A percentile compares a stretch with the other conserved stretches of the same genome.
These are phyloP conservation scores for Pichia pseudocactophila DNA, from an alignment of 805 yeast genomes.

Conservation along the genomic window DNA sequence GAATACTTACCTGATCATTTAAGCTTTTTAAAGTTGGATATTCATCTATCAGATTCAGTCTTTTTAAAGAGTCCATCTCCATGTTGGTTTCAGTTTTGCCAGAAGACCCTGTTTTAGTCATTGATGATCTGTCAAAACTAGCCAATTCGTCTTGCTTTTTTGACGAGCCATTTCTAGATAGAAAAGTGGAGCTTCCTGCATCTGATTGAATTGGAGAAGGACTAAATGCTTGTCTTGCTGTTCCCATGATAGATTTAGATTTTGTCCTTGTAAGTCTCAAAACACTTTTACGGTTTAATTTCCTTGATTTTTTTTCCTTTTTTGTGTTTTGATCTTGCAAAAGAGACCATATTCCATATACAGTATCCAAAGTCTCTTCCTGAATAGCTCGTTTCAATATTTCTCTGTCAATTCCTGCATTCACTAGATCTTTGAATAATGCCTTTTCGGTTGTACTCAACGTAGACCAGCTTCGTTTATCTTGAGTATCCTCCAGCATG, in stretches of 20 bases:
- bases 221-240: constrained; percentile 14
- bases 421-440: constrained; percentile 48
- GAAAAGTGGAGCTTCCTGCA: background rate
- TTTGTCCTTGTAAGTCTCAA: constrained; percentile 14
- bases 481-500: constrained; percentile 27
- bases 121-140: background rate
- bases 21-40: background rate
- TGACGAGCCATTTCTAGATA: constrained; percentile 1
- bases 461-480: constrained; percentile 2
- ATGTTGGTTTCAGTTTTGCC: background rate
- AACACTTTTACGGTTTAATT: constrained; percentile 23
- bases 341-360: constrained; percentile 70
- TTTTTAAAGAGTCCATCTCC: background rate
- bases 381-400: constrained; percentile 48
- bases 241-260: constrained; percentile 20
- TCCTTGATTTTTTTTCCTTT: constrained; percentile 30
- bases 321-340: constrained; percentile 45
- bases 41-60: background rate
- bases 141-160: background rate
- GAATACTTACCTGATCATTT: constrained; percentile 1
- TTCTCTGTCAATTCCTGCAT: constrained; percentile 57
- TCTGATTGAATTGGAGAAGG: constrained; percentile 9
- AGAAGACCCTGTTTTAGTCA: constrained; percentile 8
- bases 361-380: constrained; percentile 55
- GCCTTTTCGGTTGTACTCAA: constrained; percentile 50